Conservation (phyloP, 768 basidiomycete genomes). For the Lactarius sp. region DNA sequence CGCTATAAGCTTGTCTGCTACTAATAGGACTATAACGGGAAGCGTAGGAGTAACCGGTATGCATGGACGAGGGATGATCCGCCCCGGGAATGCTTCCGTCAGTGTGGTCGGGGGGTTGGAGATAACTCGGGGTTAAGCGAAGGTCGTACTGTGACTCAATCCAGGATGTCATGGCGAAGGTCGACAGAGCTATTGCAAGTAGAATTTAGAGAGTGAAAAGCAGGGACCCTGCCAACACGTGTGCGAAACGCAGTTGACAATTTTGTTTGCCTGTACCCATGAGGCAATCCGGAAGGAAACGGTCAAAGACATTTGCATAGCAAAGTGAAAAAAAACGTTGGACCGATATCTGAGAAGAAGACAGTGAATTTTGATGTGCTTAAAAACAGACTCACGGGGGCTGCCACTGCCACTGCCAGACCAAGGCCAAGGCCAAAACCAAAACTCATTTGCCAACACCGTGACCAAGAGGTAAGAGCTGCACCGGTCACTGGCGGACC, state of each 20-base stretch:
- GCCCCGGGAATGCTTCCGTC: conserved; percentile 6
- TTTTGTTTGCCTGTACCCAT: conserved; percentile 12
- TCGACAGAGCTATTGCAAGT: conserved; percentile 9
- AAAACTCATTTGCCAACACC: too few species aligned
- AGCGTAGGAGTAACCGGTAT: background rate
- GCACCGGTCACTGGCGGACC: too few species aligned
- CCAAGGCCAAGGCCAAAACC: too few species aligned
- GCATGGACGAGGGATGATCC: conserved; percentile 12
- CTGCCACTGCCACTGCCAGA: background rate
- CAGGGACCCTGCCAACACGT: conserved; percentile 17
- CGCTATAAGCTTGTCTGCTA: conserved; percentile 13
- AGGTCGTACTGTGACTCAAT: conserved; percentile 7
- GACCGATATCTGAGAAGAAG: background rate
- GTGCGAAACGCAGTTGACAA: conserved; percentile 20
- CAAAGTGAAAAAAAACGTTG: background rate
- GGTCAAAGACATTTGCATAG: background rate
- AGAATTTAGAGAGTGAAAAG: conserved; percentile 1
- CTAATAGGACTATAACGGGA: conserved; percentile 18
- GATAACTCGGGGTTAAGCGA: background rate
- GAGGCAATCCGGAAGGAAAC: conserved; percentile 5
- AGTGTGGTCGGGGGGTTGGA: background rate
- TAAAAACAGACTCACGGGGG: background rate
- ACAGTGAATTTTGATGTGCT: background rate
- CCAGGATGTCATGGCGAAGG: conserved; percentile 15
- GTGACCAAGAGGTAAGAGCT: too few species aligned